Conservation (phyloP, 2,329 filamentous ascomycete genomes). For the Colletotrichum navitas region DNA sequence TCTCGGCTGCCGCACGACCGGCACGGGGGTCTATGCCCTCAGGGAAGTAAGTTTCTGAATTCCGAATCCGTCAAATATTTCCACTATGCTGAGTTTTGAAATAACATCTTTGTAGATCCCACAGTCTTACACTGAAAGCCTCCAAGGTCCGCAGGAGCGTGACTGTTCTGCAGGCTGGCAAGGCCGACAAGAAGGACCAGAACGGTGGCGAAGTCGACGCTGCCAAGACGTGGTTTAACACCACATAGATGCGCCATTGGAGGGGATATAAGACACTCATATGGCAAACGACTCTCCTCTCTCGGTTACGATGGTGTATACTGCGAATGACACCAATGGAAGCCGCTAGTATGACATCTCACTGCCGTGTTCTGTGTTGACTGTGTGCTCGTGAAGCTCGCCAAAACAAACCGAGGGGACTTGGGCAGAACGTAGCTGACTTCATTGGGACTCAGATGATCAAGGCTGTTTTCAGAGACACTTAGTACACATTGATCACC, state of each 20-base stretch:
- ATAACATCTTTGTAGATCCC: not conserved
- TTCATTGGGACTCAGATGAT: not conserved
- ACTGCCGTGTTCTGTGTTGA: not conserved
- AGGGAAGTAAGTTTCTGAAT: not conserved
- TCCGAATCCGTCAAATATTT: fast-evolving
- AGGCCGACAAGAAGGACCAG: not conserved
- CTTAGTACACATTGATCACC: not conserved
- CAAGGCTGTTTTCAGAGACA: not conserved
- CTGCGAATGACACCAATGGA: not conserved
- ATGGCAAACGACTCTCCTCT: too few species aligned
- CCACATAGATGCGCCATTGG: not conserved
- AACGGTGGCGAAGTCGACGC: not conserved
- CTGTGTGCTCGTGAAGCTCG: not conserved
- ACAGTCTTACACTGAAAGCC: not conserved
- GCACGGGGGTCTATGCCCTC: not conserved
- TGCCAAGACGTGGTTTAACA: not conserved
- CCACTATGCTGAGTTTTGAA: not conserved
- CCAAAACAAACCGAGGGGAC: not conserved
- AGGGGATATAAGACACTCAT: too few species aligned
- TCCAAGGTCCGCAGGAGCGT: not conserved
- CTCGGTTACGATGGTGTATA: not conserved
- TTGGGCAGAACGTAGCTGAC: not conserved
- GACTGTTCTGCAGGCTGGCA: not conserved
- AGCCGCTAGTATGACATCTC: not conserved
- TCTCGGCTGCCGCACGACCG: not conserved